Conservation (phyloP, 352 stramenopile genomes). For the Phytophthora tentaculata region DNA sequence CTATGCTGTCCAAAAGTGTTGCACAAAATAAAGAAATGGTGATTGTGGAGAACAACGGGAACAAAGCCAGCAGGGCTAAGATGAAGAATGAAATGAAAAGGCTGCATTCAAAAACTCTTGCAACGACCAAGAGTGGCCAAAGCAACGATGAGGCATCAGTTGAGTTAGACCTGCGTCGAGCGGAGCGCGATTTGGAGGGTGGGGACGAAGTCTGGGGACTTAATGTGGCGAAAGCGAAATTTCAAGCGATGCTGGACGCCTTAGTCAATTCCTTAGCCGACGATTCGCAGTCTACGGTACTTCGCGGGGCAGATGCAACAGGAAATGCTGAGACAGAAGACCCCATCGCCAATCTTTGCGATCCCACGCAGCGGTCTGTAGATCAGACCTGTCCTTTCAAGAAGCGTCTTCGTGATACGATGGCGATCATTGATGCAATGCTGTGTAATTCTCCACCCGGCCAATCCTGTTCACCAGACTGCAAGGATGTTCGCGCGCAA, state of each 20-base stretch:
- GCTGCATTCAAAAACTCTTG: background rate
- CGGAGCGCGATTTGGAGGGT: slow-evolving; percentile 3
- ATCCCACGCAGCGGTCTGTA: slow-evolving; percentile 41
- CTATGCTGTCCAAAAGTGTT: background rate
- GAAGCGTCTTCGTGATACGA: slow-evolving; percentile 55
- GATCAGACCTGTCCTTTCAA: slow-evolving; percentile 60
- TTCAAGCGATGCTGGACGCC: slow-evolving; percentile 1
- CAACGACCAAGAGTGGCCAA: background rate
- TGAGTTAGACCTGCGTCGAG: background rate
- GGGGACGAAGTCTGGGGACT: slow-evolving; percentile 3
- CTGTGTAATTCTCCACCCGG: slow-evolving; percentile 54
- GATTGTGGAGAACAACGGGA: background rate
- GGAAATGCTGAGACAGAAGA: background rate
- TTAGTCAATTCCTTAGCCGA: background rate
- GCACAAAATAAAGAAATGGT: background rate
- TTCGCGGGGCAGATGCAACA: background rate
- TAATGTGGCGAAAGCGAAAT: slow-evolving; percentile 4
- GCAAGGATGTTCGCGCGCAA: slow-evolving; percentile 51
- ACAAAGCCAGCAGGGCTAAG: too few relatives aligned
- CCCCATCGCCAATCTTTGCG: slow-evolving; percentile 50
- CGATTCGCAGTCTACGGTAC: background rate
- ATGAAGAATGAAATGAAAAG: background rate
- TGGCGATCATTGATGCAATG: slow-evolving; percentile 60
- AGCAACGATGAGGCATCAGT: background rate
- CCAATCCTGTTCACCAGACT: slow-evolving; percentile 42